A percentile compares a stretch with the other conserved stretches of the same genome.
These are phyloP conservation scores for Botrytis hyacinthi DNA, from an alignment of 2,329 filamentous ascomycete species.

Conservation along the genomic window DNA sequence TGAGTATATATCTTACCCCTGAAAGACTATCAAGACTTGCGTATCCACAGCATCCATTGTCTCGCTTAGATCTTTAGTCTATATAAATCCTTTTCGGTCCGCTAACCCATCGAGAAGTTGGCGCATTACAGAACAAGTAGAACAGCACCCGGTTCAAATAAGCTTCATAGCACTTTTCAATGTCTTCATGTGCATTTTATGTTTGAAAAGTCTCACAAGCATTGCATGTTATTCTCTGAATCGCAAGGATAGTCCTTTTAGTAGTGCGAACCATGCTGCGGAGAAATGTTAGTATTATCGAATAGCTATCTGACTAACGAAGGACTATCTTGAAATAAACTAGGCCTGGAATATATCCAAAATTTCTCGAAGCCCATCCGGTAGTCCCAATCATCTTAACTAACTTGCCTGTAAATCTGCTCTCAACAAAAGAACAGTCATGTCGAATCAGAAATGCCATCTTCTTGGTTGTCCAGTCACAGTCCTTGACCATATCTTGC, in stretches of 20 bases:
- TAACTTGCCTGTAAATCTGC: neutral
- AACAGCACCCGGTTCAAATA: no score
- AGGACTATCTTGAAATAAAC: neutral
- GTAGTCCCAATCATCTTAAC: neutral
- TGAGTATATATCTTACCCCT: neutral
- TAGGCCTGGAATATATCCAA: neutral
- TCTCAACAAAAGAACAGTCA: neutral
- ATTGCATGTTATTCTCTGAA: neutral
- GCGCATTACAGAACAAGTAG: neutral
- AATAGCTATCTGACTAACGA: rapidly evolving
- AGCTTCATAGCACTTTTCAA: neutral
- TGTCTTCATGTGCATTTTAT: no score
- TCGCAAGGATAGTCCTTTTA: rapidly evolving
- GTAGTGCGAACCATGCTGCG: neutral
- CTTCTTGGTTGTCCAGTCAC: neutral
- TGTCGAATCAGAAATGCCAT: neutral
- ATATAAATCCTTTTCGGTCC: neutral
- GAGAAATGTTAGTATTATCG: neutral
- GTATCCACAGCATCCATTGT: neutral
- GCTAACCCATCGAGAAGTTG: neutral
- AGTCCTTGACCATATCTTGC: neutral
- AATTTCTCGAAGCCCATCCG: neutral
- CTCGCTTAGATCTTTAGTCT: neutral
- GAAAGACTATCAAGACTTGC: neutral
- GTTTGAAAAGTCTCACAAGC: neutral